Evolutionary conservation across 202 grass and related monocot species (phyloP).

Genomic region (Cymbopogon flexuosus): DNA sequence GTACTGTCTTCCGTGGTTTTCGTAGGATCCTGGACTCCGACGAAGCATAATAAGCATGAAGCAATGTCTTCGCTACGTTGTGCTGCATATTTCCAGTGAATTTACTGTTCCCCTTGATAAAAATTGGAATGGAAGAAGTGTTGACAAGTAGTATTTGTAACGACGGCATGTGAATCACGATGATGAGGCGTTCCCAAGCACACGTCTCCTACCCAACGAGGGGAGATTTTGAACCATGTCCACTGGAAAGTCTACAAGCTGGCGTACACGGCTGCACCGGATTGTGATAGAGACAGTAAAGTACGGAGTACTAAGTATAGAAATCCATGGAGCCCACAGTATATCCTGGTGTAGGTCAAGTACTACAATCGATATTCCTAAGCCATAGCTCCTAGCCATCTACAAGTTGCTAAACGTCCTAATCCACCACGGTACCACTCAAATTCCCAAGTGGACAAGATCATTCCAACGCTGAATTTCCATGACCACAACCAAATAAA

Average conservation of each 20-base stretch:
- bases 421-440: not conserved
- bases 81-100: not conserved
- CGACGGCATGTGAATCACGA: not conserved
- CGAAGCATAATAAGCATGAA: too few species aligned
- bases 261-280: constrained; percentile 18
- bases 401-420: constrained; percentile 2
- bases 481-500: not conserved
- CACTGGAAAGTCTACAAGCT: not conserved
- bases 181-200: not conserved
- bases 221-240: not conserved
- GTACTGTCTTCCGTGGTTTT: too few species aligned
- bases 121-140: not conserved
- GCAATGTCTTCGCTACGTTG: too few species aligned
- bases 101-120: not conserved
- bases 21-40: too few species aligned
- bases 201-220: not conserved
- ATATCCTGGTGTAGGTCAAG: not conserved
- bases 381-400: not conserved
- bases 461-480: not conserved
- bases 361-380: not conserved
- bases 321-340: not conserved
- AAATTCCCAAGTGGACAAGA: not conserved
- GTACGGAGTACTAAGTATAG: not conserved
- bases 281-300: not conserved
- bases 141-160: not conserved